These are phyloP conservation scores for Entoloma clypeatum DNA, from an alignment of 1,284 basidiomycete species.

Conservation along the genomic window DNA sequence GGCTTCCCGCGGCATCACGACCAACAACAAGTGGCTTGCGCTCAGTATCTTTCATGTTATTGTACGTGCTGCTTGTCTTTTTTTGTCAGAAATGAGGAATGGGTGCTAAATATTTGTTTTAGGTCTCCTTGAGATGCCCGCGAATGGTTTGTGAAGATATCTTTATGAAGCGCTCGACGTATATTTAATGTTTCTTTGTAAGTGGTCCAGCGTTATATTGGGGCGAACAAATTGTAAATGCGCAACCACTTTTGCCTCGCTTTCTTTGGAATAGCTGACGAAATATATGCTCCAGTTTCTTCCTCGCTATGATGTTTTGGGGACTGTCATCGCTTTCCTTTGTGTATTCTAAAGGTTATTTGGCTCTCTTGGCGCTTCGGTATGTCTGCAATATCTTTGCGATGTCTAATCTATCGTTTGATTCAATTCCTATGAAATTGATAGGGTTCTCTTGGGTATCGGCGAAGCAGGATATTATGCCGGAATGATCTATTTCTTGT, in stretches of 20 bases:
- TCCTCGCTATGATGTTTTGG: conserved; percentile 49
- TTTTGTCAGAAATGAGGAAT: no score
- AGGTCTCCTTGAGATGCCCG: conserved; percentile 56
- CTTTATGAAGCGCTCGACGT: no score
- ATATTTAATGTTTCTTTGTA: no score
- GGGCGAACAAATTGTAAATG: conserved; percentile 51
- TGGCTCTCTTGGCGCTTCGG: conserved; percentile 44
- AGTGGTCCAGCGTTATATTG: conserved; percentile 54
- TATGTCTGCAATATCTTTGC: conserved; percentile 15
- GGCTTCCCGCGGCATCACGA: no score
- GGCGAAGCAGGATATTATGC: conserved; percentile 51
- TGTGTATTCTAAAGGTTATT: conserved; percentile 52
- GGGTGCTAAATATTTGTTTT: no score
- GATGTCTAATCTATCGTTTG: background rate
- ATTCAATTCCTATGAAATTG: no score
- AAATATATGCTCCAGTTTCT: conserved; percentile 49
- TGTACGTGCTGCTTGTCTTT: no score
- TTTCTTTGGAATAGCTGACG: no score
- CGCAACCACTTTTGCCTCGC: background rate
- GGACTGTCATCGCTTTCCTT: conserved; percentile 50
- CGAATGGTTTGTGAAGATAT: conserved; percentile 43
- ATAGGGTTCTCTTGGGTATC: conserved; percentile 46
- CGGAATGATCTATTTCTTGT: conserved; percentile 56
- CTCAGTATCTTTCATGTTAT: conserved; percentile 56
- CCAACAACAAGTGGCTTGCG: conserved; percentile 50